These are phyloP conservation scores for Rubroshorea leprosula DNA, from an alignment of 345 rosid genomes.

Conservation along the genomic window DNA sequence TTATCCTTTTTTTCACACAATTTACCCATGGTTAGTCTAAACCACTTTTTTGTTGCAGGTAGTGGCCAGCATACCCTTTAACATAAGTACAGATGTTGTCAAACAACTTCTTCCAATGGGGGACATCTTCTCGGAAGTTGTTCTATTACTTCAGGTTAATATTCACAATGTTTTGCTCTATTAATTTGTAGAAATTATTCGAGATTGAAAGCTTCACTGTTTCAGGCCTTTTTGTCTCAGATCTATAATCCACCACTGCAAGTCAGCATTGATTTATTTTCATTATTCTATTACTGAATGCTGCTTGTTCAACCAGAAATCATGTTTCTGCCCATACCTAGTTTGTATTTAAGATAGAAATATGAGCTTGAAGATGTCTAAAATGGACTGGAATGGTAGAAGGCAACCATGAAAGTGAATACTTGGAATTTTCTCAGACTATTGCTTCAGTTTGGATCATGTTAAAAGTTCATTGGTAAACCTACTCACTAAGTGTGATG, in stretches of 20 bases:
- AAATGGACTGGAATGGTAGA: background rate
- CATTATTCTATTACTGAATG: background rate
- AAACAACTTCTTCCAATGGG: constrained; percentile 92
- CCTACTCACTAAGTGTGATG: constrained; percentile 8
- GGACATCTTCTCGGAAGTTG: constrained; percentile 80
- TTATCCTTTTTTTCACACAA: background rate
- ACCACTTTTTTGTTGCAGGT: constrained; percentile 41
- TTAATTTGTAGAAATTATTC: background rate
- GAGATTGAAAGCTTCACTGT: background rate
- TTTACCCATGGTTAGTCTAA: background rate
- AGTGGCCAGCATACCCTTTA: constrained; percentile 82
- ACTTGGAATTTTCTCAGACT: background rate
- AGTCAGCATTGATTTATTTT: background rate
- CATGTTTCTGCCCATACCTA: background rate
- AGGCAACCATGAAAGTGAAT: background rate
- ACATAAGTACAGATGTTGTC: constrained; percentile 78
- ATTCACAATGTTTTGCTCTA: constrained; percentile 4
- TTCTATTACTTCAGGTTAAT: constrained; percentile 80
- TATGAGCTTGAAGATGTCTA: background rate
- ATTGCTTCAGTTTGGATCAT: background rate
- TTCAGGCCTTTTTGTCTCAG: background rate
- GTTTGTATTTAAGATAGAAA: background rate
- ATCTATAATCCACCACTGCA: background rate
- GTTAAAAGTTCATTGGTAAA: background rate
- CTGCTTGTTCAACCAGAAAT: background rate